Percentiles rank a stretch among this genome's conserved stretches.
phyloP scores from a whole-genome alignment of 2,329 filamentous ascomycete genomes.

The Talaromyces sp. region DNA sequence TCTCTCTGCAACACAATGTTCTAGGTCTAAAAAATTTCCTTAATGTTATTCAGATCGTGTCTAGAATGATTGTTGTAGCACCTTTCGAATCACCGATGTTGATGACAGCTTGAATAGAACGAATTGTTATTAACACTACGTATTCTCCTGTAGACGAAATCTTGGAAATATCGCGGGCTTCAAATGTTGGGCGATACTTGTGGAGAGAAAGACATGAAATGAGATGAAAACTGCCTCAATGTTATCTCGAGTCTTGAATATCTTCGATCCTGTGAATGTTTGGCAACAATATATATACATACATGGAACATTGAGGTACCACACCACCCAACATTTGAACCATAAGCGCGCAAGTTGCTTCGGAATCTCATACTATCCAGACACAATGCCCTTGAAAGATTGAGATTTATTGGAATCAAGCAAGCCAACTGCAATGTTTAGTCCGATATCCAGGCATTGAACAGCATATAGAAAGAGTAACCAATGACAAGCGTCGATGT shows the following conservation, averaged over 20 bases:
- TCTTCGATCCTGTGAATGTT: no score
- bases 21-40: conserved; percentile 3
- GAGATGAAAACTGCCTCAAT: not conserved
- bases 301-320: not conserved
- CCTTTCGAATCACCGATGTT: conserved; percentile 5
- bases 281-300: not conserved
- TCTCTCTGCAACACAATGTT: conserved; percentile 1
- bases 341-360: no score
- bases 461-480: not conserved
- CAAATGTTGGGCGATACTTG: no score
- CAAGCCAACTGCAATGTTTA: not conserved
- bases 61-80: conserved; percentile 9
- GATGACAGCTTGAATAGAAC: conserved; percentile 7
- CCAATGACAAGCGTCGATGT: not conserved
- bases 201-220: not conserved
- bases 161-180: not conserved
- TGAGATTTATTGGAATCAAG: not conserved
- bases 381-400: not conserved
- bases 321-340: not conserved
- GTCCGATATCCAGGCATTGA: not conserved
- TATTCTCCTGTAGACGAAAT: not conserved
- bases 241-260: no score
- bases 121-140: not conserved
- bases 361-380: not conserved
- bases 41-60: conserved; percentile 4